Conservation (phyloP, 2,329 filamentous ascomycete species). For the Juglanconis sp. region DNA sequence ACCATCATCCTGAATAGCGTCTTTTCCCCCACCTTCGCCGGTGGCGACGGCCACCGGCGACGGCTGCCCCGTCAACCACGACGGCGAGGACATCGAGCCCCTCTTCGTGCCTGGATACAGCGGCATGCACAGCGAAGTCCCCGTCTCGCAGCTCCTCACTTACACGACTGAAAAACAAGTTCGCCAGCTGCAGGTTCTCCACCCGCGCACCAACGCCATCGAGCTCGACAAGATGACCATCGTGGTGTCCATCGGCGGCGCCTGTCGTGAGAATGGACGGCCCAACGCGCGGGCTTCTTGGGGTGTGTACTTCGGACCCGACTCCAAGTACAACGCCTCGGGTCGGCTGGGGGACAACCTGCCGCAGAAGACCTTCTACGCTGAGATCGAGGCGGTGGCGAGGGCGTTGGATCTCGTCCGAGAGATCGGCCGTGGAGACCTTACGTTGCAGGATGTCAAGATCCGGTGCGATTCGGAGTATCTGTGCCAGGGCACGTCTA, state of each 20-base stretch:
- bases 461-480: conserved; percentile 21
- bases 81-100: no score
- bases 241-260: conserved; percentile 24
- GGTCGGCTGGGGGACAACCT: conserved; percentile 1
- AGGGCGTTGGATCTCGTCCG: conserved; percentile 15
- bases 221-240: conserved; percentile 10
- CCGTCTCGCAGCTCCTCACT: no score
- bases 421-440: background rate
- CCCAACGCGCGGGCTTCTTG: conserved; percentile 21
- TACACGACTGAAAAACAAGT: background rate
- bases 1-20: no score
- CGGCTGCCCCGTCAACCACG: no score
- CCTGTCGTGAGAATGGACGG: conserved; percentile 21
- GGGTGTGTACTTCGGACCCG: conserved; percentile 25
- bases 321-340: conserved; percentile 21
- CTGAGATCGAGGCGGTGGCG: conserved; percentile 23
- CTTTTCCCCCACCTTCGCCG: no score
- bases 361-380: conserved; percentile 18
- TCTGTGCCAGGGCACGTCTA: background rate
- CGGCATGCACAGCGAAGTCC: no score
- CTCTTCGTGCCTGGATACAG: no score
- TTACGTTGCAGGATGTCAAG: conserved; percentile 4
- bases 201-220: background rate
- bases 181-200: background rate
- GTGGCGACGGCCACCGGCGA: no score